phyloP scores from a whole-genome alignment of 306 rosid species.

The Begonia masoniana region DNA sequence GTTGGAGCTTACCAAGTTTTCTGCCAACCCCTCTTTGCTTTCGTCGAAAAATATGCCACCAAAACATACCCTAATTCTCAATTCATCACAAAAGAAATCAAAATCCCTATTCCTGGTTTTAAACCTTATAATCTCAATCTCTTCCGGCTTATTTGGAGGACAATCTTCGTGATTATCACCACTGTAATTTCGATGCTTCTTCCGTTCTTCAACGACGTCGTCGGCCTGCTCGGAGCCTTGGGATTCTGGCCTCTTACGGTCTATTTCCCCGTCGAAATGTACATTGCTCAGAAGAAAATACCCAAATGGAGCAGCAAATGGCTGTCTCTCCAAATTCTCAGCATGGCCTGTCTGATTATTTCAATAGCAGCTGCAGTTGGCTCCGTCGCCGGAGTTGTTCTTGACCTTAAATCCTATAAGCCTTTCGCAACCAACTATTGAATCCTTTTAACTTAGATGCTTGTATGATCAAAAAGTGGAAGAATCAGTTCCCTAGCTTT shows the following conservation, averaged over 20 bases:
- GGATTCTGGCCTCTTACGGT: conserved; percentile 62
- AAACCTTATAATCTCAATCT: conserved; percentile 32
- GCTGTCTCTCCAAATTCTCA: conserved; percentile 42
- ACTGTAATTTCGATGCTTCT: conserved; percentile 51
- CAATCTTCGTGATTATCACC: conserved; percentile 25
- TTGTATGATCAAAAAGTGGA: too few species aligned
- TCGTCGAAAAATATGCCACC: conserved; percentile 24
- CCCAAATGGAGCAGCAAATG: conserved; percentile 56
- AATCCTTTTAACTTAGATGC: not conserved
- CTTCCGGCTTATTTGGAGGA: conserved; percentile 47
- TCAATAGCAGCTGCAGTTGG: conserved; percentile 45
- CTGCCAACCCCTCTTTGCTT: conserved; percentile 47
- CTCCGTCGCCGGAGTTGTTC: conserved; percentile 35
- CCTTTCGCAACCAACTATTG: conserved; percentile 28
- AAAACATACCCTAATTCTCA: conserved; percentile 19
- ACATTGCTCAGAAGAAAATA: conserved; percentile 42
- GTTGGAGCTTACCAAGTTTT: conserved; percentile 71
- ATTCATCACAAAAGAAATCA: conserved; percentile 31
- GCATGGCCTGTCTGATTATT: conserved; percentile 32
- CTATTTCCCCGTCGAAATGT: conserved; percentile 62
- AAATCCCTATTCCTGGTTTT: conserved; percentile 21
- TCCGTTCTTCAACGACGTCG: conserved; percentile 62
- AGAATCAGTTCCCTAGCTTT: too few species aligned
- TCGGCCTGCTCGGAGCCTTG: conserved; percentile 57
- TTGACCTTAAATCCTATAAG: conserved; percentile 29